Base-by-base conservation (phyloP, 306 rosid genomes). In the Fragaria ananassa region DNA sequence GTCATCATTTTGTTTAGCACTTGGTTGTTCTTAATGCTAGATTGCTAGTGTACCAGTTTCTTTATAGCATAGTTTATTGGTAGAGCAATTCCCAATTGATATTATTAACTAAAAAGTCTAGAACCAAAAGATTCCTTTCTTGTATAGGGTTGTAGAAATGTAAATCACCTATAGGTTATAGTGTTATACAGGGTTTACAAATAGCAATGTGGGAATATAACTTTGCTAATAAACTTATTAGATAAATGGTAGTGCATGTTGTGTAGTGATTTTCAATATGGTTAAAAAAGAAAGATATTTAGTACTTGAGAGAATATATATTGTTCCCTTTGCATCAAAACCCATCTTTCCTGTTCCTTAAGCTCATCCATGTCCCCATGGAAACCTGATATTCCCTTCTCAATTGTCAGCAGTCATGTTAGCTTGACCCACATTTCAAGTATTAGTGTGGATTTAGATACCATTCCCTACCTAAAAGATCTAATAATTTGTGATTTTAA, bases 391-490 rank as follows among this genome's bases (percentile, higher is more conserved):
- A 89, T 91, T 89, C 92, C 78, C 84, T 85, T 72, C 45, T 10
- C 44, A 27, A 31, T 37, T 75, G 68, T 60, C 79, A 57, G 72
- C 51, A 57, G 54, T 51, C 74, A 74, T 44, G 78, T 72, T 71
- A 76, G 75, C 81, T 76, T 71, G 79, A 80, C 72, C 82, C 78
- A 73, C 80, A 74, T 76, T 66, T 84, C 72, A 79, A 77, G 76
- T 74, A 77, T 80, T 76, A 54, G 51, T 70, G 71, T 70, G 77
- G 69, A 68, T 80, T 62, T 82, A 81, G 91, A 89, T 91, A 56
- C 97, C 89, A 89, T 86, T 88, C 89, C 86, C 78, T 84, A 80
- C 73, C 83, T 72, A 84, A 86, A 81, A 83, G 83, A 76, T 83
- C 71, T 78, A 73, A 68, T 77, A 69, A 76, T 84, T 65, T 27